Evolutionary conservation across 345 rosid species (phyloP), one percentile per base, ranked within the genome.

Genomic region (Brassica napus): DNA sequence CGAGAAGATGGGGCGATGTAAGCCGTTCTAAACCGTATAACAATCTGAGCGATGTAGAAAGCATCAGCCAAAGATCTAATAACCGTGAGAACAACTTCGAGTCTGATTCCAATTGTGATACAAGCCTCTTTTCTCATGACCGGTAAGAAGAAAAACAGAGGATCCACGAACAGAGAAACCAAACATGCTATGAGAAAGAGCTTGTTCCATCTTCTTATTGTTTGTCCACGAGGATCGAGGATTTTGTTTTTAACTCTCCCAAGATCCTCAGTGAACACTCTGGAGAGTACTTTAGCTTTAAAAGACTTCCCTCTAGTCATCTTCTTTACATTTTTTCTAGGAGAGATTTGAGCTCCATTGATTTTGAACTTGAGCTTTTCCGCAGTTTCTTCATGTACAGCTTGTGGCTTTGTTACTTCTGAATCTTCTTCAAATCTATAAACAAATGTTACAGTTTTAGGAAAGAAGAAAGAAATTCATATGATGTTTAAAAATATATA

Each of bases 1-100:
- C 95, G 91, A 73, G 98, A 93, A 79, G 95, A 88, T 37, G 98
- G 97, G 0, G 97, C 98, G 0, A 93, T 79, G 35, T 90, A 93
- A 74, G 98, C 94, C 0, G 97, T 91, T 54, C 87, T 85, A 82
- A 89, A 93, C 55, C 90, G 85, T 73, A 90, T 77, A 65, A 85
- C 86, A 70, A 91, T 91, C 82, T 91, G 93, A 78, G 88, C 78
- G 10, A 87, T 24, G 78, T 93, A 91, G 75, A 93, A 93, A 74
- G 84, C 80, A 84, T 93, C 98, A 3, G 91, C 91, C 7, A 90
- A 63, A 62, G 98, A 84, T 86, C 97, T 87, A 42, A 87, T 74
- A 1, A 89, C 54, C 0, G 94, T 90, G 15, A 93, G 95, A 69
- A 74, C 49, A n/a, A 86, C 85, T 83, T 88, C 90, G 23, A 91